These are phyloP conservation scores for Luzula sylvatica DNA, from an alignment of 176 grass and related monocot genomes.

Conservation along the genomic window DNA sequence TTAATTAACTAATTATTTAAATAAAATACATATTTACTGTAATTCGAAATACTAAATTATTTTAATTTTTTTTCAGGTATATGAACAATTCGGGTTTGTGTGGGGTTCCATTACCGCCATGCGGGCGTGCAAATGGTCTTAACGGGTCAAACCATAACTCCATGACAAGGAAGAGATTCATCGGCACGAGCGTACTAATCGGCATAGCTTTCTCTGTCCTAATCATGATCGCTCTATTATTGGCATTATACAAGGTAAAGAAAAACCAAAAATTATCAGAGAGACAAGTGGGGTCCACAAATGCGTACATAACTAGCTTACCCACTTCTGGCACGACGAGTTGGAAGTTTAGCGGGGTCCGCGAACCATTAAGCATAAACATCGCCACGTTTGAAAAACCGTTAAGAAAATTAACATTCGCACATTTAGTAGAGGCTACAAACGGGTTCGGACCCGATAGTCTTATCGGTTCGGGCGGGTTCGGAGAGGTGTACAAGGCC, in stretches of 20 bases:
- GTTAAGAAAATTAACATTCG: conserved; percentile 81
- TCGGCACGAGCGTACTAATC: conserved; percentile 51
- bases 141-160: neutral
- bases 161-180: conserved; percentile 31
- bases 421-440: conserved; percentile 88
- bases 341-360: conserved; percentile 74
- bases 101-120: conserved; percentile 65
- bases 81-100: conserved; percentile 71
- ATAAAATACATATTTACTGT: too few species aligned
- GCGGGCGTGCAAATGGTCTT: conserved; percentile 8
- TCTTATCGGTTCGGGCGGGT: conserved; percentile 78
- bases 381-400: conserved; percentile 94
- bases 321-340: conserved; percentile 34
- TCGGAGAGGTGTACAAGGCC: conserved; percentile 96
- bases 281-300: conserved; percentile 13
- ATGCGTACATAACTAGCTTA: conserved; percentile 60
- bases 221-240: conserved; percentile 40
- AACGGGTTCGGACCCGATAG: conserved; percentile 79
- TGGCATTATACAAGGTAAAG: conserved; percentile 61
- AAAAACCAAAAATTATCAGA: conserved; percentile 51
- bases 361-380: conserved; percentile 87
- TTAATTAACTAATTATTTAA: too few species aligned
- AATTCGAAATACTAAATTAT: too few species aligned
- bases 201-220: conserved; percentile 51
- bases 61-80: too few species aligned